These are phyloP conservation scores for Penicillium palitans DNA, from an alignment of 2,329 filamentous ascomycete genomes.

Conservation along the genomic window DNA sequence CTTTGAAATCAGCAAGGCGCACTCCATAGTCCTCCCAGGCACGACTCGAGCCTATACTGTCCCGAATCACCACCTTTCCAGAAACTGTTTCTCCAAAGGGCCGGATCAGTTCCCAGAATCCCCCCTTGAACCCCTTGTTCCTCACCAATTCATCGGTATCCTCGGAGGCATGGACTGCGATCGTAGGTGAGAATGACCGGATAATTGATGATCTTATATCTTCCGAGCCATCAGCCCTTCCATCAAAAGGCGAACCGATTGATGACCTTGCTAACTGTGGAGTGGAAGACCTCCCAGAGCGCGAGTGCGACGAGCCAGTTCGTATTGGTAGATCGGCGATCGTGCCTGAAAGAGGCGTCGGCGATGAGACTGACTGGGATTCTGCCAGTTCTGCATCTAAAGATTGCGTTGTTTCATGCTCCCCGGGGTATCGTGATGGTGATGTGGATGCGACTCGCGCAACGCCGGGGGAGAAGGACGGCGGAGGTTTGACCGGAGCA, in stretches of 20 bases:
- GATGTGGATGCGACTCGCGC: slow-evolving; percentile 62
- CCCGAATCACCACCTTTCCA: slow-evolving; percentile 85
- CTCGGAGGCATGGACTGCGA: slow-evolving; percentile 80
- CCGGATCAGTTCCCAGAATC: slow-evolving; percentile 79
- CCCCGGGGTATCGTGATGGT: slow-evolving; percentile 57
- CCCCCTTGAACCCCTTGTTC: slow-evolving; percentile 80
- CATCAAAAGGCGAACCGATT: slow-evolving; percentile 51
- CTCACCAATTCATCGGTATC: slow-evolving; percentile 79
- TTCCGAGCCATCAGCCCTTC: slow-evolving; percentile 54
- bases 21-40: slow-evolving; percentile 88
- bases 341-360: slow-evolving; percentile 57
- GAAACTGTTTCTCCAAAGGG: slow-evolving; percentile 87
- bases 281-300: slow-evolving; percentile 59
- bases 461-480: slow-evolving; percentile 67
- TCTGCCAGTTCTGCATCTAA: slow-evolving; percentile 50
- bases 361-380: slow-evolving; percentile 58
- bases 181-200: slow-evolving; percentile 82
- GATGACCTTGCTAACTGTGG: slow-evolving; percentile 50
- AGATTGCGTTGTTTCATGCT: slow-evolving; percentile 53
- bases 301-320: slow-evolving; percentile 65
- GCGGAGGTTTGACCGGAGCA: slow-evolving; percentile 65
- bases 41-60: slow-evolving; percentile 81
- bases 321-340: slow-evolving; percentile 68
- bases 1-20: slow-evolving; percentile 71
- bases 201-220: slow-evolving; percentile 68